Evolutionary conservation across 1,284 basidiomycete species (phyloP).

Genomic region (Sphagnurus paluster): DNA sequence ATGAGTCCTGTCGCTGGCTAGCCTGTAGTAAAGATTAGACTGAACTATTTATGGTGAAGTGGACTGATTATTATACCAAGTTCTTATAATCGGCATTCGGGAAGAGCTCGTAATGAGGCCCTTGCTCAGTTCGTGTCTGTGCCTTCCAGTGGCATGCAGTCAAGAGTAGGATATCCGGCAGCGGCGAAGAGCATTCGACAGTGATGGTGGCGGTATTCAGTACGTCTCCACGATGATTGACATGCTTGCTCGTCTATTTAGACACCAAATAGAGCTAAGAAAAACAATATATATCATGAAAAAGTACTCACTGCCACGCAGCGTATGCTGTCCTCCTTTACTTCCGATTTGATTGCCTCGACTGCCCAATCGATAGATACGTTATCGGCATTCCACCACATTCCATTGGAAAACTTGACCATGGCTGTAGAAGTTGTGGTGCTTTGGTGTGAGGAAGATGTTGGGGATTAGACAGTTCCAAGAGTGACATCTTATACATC

Average conservation of each 20-base stretch:
- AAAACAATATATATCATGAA: background rate
- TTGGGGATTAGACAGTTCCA: no score
- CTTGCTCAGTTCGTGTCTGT: constrained; percentile 18
- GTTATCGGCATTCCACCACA: constrained; percentile 29
- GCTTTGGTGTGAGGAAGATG: background rate
- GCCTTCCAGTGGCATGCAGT: constrained; percentile 29
- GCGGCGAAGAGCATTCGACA: constrained; percentile 25
- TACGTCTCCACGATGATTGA: constrained; percentile 54
- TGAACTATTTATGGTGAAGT: background rate
- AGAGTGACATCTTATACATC: no score
- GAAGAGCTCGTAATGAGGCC: constrained; percentile 29
- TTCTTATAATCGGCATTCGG: constrained; percentile 22
- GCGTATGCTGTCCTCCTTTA: constrained; percentile 22
- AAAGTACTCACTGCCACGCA: constrained; percentile 26
- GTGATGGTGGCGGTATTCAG: constrained; percentile 40
- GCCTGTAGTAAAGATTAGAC: constrained; percentile 8
- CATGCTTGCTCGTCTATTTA: constrained; percentile 44
- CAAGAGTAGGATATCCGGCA: constrained; percentile 22
- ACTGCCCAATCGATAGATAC: constrained; percentile 30
- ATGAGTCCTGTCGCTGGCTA: constrained; percentile 15
- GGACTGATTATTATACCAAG: constrained; percentile 13
- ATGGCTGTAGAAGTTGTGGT: constrained; percentile 4
- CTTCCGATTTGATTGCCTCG: constrained; percentile 27
- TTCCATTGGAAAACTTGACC: constrained; percentile 32
- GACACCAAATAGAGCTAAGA: background rate